These are phyloP conservation scores for Trichoderma gamsii DNA, from an alignment of 495 filamentous ascomycete genomes.

Conservation along the genomic window DNA sequence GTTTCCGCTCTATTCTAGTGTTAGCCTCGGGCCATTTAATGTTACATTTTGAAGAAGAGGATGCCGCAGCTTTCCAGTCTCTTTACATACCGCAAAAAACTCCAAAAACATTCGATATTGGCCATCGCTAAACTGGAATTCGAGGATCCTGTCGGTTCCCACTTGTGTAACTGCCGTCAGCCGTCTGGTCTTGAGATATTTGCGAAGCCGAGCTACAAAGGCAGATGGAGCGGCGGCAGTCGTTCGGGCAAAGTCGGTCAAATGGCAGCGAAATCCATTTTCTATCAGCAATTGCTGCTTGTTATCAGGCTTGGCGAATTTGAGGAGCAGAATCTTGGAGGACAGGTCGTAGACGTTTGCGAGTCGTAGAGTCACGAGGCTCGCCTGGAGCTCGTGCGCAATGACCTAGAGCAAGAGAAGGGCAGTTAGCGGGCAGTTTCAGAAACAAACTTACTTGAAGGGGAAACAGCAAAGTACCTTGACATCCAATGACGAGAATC, in stretches of 20 bases:
- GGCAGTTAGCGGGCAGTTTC: conserved; percentile 16
- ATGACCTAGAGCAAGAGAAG: conserved; percentile 58
- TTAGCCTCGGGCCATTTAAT: not conserved
- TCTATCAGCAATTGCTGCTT: conserved; percentile 87
- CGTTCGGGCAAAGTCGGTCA: conserved; percentile 80
- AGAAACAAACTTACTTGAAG: not conserved
- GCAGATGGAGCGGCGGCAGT: conserved; percentile 74
- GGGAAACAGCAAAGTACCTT: conserved; percentile 47
- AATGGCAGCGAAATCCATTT: conserved; percentile 91
- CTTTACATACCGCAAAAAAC: conserved; percentile 69
- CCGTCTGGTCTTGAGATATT: conserved; percentile 77
- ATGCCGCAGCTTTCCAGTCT: not conserved
- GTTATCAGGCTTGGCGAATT: conserved; percentile 76
- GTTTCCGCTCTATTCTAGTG: conserved; percentile 53
- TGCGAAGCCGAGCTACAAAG: conserved; percentile 79
- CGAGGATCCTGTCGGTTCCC: conserved; percentile 88
- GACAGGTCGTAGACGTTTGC: conserved; percentile 94
- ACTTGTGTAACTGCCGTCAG: conserved; percentile 77
- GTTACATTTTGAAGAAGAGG: not conserved
- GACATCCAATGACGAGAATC: conserved; percentile 91
- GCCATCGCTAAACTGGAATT: conserved; percentile 88
- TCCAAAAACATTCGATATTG: conserved; percentile 82
- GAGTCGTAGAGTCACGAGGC: conserved; percentile 70
- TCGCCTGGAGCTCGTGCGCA: conserved; percentile 77
- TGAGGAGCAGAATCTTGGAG: conserved; percentile 90